Conservation (phyloP, 1,284 basidiomycete genomes). For the Exsudoporus floridanus region DNA sequence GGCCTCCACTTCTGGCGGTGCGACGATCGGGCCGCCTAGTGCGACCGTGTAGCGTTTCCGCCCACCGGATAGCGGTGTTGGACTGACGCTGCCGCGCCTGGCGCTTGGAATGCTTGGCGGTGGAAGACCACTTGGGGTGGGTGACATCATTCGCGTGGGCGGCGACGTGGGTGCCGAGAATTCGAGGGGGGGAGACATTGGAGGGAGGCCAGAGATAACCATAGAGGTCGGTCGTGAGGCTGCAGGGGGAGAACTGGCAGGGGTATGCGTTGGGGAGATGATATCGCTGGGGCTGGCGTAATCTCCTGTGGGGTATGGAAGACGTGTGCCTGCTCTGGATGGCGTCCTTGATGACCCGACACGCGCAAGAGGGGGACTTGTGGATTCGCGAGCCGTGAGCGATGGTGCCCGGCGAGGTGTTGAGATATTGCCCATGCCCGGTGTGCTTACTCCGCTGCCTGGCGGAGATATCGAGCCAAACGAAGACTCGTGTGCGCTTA, state of each 20-base stretch:
- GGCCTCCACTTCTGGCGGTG: slow-evolving; percentile 41
- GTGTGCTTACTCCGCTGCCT: slow-evolving; percentile 17
- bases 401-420: slow-evolving; percentile 36
- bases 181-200: slow-evolving; percentile 28
- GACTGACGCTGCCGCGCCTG: slow-evolving; percentile 56
- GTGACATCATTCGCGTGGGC: slow-evolving; percentile 23
- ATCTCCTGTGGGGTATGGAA: slow-evolving; percentile 79
- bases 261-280: slow-evolving; percentile 49
- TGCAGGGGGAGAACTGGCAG: slow-evolving; percentile 54
- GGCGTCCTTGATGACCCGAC: slow-evolving; percentile 21
- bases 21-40: slow-evolving; percentile 64
- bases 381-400: slow-evolving; percentile 55
- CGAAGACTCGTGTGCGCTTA: slow-evolving; percentile 28
- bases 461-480: slow-evolving; percentile 24
- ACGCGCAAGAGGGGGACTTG: slow-evolving; percentile 60
- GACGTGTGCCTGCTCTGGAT: slow-evolving; percentile 47
- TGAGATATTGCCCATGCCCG: slow-evolving; percentile 27
- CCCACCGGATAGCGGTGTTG: slow-evolving; percentile 50
- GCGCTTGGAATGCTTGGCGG: slow-evolving; percentile 35
- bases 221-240: slow-evolving; percentile 28
- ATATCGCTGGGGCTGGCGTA: slow-evolving; percentile 59
- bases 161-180: slow-evolving; percentile 23
- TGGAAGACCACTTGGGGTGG: slow-evolving; percentile 33
- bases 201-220: slow-evolving; percentile 32
- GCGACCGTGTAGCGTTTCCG: slow-evolving; percentile 81